phyloP scores from a whole-genome alignment of 305 asterid genomes.

The Fraxinus xanthoxyloides region DNA sequence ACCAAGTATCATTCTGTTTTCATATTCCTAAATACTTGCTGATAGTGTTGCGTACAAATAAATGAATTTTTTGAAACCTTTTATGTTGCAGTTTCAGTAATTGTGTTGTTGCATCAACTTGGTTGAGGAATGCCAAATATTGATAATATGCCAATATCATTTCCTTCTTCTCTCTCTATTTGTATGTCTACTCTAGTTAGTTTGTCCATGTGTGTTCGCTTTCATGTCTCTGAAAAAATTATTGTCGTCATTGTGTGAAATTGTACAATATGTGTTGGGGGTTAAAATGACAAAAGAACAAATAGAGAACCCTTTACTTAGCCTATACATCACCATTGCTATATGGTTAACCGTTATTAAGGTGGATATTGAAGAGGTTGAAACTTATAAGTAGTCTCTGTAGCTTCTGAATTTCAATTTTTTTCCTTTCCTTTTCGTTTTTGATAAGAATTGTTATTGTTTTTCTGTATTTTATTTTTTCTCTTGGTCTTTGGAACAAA shows the following conservation, averaged over 20 bases:
- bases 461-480: not conserved
- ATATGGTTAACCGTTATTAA: not conserved
- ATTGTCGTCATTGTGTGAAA: not conserved
- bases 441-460: not conserved
- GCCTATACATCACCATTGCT: not conserved
- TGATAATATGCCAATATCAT: not conserved
- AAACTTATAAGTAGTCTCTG: not conserved
- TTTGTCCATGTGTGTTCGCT: not conserved
- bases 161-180: not conserved
- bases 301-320: not conserved
- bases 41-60: not conserved
- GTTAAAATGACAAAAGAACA: not conserved
- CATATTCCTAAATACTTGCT: not conserved
- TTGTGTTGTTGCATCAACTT: slow-evolving; percentile 1
- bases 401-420: not conserved
- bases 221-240: not conserved
- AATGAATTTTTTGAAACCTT: not conserved
- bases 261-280: not conserved
- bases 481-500: not conserved
- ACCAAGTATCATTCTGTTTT: not conserved
- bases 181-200: not conserved
- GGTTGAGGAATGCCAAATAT: not conserved
- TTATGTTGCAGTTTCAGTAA: not conserved
- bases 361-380: not conserved
- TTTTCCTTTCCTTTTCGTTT: not conserved